These are phyloP conservation scores for Arabis hirsuta DNA, from an alignment of 345 rosid genomes.

Conservation along the genomic window DNA sequence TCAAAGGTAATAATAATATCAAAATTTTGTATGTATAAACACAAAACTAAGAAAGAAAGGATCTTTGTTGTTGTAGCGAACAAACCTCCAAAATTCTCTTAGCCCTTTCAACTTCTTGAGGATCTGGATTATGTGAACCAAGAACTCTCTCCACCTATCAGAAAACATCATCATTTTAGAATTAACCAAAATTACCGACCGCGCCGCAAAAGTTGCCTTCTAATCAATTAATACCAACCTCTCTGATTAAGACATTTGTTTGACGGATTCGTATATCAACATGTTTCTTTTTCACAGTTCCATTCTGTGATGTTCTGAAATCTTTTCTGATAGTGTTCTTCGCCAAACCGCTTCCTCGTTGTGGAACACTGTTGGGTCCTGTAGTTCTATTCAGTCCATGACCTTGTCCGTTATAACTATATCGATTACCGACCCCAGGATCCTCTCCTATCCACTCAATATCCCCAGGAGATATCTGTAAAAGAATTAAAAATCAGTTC, in stretches of 20 bases:
- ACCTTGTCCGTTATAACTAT: conserved; percentile 52
- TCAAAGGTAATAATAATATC: conserved; percentile 4
- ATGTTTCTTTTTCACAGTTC: conserved; percentile 69
- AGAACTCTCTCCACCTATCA: conserved; percentile 83
- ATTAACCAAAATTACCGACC: conserved; percentile 3
- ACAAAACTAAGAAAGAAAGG: conserved; percentile 2
- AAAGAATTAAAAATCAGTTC: neutral
- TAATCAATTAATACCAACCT: conserved; percentile 51
- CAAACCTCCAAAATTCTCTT: conserved; percentile 77
- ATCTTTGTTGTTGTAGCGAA: conserved; percentile 28
- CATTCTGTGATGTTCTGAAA: conserved; percentile 70
- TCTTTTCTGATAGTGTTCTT: conserved; percentile 75
- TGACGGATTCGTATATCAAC: conserved; percentile 72
- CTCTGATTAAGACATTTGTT: conserved; percentile 70
- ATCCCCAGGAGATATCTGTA: conserved; percentile 81
- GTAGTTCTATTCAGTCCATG: conserved; percentile 53
- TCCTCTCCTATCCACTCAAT: conserved; percentile 79
- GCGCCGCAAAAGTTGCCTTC: neutral
- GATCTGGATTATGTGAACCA: conserved; percentile 67
- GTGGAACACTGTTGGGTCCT: conserved; percentile 54
- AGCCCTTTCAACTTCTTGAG: conserved; percentile 79
- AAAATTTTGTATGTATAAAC: neutral
- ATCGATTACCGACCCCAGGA: conserved; percentile 60
- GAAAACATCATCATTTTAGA: conserved; percentile 19
- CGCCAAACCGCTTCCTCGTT: conserved; percentile 61